phyloP scores from a whole-genome alignment of 1,284 basidiomycete species.

The Moniliophthora roreri region DNA sequence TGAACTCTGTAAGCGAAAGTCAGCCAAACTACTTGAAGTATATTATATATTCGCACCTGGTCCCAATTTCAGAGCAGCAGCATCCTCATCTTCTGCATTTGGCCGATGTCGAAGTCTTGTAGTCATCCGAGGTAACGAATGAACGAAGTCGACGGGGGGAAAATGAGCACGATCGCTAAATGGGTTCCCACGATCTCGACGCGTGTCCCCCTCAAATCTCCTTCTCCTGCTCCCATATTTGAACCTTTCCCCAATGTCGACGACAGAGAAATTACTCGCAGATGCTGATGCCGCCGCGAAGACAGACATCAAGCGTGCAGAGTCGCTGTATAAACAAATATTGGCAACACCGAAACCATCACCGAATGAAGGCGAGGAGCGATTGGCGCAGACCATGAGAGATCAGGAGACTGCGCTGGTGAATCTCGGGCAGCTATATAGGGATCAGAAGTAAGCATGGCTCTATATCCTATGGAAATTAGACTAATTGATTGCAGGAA shows the following conservation, averaged over 20 bases:
- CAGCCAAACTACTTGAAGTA: background rate
- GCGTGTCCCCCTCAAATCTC: slow-evolving; percentile 32
- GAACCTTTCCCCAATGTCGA: slow-evolving; percentile 26
- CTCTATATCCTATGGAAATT: background rate
- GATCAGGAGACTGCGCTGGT: slow-evolving; percentile 88
- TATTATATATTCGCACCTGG: slow-evolving; percentile 39
- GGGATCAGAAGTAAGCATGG: slow-evolving; percentile 73
- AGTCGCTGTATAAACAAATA: slow-evolving; percentile 70
- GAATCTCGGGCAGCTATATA: slow-evolving; percentile 86
- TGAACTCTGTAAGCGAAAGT: slow-evolving; percentile 64
- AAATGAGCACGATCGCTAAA: background rate
- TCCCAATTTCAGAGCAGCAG: slow-evolving; percentile 66
- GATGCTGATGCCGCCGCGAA: slow-evolving; percentile 46
- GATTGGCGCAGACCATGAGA: slow-evolving; percentile 60
- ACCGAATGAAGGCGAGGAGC: slow-evolving; percentile 8
- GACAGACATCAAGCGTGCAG: slow-evolving; percentile 43
- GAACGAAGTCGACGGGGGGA: background rate
- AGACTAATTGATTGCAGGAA: slow-evolving; percentile 51
- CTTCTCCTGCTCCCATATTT: slow-evolving; percentile 10
- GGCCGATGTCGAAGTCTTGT: slow-evolving; percentile 45
- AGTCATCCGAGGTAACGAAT: slow-evolving; percentile 37
- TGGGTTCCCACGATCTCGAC: slow-evolving; percentile 37
- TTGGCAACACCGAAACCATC: slow-evolving; percentile 29
- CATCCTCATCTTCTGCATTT: slow-evolving; percentile 68
- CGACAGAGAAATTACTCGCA: slow-evolving; percentile 47